Evolutionary conservation across 2,329 filamentous ascomycete species (phyloP).

Genomic region (Verticillium nubilum): DNA sequence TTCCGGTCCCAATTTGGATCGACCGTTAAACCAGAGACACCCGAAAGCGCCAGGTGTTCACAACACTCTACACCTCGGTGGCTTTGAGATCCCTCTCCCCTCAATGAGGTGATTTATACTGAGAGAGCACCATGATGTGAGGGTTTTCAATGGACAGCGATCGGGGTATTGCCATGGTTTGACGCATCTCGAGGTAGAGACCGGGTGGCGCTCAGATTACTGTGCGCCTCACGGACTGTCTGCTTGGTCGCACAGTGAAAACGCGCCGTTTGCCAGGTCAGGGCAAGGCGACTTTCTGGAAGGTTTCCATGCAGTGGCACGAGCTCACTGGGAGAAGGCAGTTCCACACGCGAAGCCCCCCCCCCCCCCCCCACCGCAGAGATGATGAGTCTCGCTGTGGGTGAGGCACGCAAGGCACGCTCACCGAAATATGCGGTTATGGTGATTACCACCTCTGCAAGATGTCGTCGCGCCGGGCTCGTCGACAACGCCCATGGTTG

Average conservation of each 20-base stretch:
- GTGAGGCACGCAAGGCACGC: neutral
- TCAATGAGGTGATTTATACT: neutral
- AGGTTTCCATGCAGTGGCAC: constrained; percentile 2
- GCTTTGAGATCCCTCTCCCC: neutral
- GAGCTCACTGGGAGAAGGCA: neutral
- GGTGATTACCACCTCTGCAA: neutral
- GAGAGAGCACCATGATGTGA: neutral
- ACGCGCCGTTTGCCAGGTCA: neutral
- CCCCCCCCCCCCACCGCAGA: no score
- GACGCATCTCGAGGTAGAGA: neutral
- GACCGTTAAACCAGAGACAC: neutral
- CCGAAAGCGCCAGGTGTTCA: neutral
- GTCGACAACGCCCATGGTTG: neutral
- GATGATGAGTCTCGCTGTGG: neutral
- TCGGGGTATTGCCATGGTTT: neutral
- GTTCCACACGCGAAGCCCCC: neutral
- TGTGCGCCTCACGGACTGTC: neutral
- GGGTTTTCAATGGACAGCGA: neutral
- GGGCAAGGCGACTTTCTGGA: neutral
- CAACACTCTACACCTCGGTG: neutral
- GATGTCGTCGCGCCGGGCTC: no score
- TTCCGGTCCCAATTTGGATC: neutral
- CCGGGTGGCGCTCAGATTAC: neutral
- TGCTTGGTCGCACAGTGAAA: neutral
- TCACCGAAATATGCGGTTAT: neutral